Evolutionary conservation across 495 filamentous ascomycete species (phyloP).

Genomic region (Xylaria venustula): DNA sequence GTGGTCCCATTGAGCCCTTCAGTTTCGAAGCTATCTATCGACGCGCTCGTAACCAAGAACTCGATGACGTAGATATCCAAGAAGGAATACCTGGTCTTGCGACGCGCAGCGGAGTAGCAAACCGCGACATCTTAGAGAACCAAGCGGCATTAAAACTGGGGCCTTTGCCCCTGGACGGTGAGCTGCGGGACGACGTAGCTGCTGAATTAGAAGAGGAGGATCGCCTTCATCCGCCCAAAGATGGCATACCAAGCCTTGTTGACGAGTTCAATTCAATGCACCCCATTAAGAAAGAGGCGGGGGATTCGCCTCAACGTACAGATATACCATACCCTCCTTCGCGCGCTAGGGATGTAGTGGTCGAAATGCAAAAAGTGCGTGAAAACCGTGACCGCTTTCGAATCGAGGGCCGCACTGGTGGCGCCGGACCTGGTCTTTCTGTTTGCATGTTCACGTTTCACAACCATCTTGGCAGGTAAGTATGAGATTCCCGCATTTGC

Average conservation of each 20-base stretch:
- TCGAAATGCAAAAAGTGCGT: conserved; percentile 92
- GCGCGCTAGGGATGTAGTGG: conserved; percentile 79
- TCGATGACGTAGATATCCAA: conserved; percentile 74
- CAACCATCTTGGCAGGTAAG: conserved; percentile 86
- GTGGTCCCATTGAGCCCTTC: conserved; percentile 71
- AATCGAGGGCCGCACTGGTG: conserved; percentile 76
- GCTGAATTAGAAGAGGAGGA: conserved; percentile 83
- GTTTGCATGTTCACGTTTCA: conserved; percentile 97
- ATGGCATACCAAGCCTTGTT: conserved; percentile 63
- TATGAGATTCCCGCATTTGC: not conserved
- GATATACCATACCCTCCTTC: conserved; percentile 85
- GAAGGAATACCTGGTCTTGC: conserved; percentile 93
- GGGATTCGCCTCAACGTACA: conserved; percentile 71
- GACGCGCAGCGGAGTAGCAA: conserved; percentile 67
- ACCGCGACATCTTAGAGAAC: conserved; percentile 62
- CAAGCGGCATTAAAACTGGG: conserved; percentile 68
- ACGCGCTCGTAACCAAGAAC: conserved; percentile 46
- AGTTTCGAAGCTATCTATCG: conserved; percentile 80
- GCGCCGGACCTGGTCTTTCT: conserved; percentile 75
- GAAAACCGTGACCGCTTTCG: conserved; percentile 88
- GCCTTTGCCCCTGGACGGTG: conserved; percentile 72
- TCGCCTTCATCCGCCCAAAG: conserved; percentile 60
- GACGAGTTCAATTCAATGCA: conserved; percentile 74
- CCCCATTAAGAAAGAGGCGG: conserved; percentile 86
- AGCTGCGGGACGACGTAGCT: conserved; percentile 75